phyloP scores from a whole-genome alignment of 129 eudicot species.

The Flaveria robusta region DNA sequence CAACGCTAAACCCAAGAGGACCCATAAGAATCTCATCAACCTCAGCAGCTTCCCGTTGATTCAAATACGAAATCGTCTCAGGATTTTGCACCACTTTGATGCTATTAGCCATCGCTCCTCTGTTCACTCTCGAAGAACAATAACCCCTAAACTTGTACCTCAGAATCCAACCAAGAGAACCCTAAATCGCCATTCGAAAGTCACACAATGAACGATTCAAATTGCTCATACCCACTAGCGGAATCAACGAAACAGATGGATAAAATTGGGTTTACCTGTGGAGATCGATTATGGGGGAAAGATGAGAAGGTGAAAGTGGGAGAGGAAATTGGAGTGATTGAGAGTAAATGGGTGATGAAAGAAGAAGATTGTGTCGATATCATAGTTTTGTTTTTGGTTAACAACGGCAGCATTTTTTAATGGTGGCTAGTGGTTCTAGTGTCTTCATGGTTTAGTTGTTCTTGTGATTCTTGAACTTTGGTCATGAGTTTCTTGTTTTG shows the following conservation, averaged over 20 bases:
- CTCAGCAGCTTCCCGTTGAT: constrained; percentile 85
- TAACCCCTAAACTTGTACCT: constrained; percentile 39
- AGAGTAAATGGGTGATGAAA: constrained; percentile 44
- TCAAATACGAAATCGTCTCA: constrained; percentile 63
- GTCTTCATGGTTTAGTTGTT: not conserved
- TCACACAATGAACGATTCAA: not conserved
- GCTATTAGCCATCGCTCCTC: constrained; percentile 35
- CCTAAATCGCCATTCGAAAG: constrained; percentile 40
- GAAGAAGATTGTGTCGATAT: constrained; percentile 37
- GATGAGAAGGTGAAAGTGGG: constrained; percentile 32
- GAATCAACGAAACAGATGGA: constrained; percentile 6
- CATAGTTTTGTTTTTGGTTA: constrained; percentile 65
- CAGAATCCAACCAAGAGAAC: constrained; percentile 41
- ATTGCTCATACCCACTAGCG: not conserved
- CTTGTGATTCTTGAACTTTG: not conserved
- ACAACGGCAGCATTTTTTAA: constrained; percentile 40
- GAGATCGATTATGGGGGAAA: constrained; percentile 18
- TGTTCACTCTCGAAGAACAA: constrained; percentile 37
- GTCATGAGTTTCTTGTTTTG: constrained; percentile 1
- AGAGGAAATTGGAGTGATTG: constrained; percentile 28
- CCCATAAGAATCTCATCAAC: constrained; percentile 95
- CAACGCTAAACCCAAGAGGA: constrained; percentile 95
- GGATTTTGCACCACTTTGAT: constrained; percentile 34
- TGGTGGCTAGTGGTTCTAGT: constrained; percentile 8
- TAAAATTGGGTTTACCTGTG: constrained; percentile 36